These are phyloP conservation scores for Senecio squalidus DNA, from an alignment of 140 eudicot genomes.

Conservation along the genomic window DNA sequence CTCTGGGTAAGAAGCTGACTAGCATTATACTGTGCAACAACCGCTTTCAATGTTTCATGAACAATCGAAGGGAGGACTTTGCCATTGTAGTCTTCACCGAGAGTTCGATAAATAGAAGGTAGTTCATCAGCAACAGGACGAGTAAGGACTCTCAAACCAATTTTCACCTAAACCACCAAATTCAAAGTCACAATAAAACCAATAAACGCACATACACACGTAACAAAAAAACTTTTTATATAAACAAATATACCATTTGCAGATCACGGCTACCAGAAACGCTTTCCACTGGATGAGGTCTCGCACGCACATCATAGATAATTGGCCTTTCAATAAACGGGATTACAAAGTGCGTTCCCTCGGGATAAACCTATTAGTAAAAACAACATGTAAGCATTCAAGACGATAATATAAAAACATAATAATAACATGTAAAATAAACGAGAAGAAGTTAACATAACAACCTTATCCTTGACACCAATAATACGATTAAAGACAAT, in stretches of 20 bases:
- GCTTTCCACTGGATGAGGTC: slow-evolving; percentile 69
- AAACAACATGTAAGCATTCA: neutral
- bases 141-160: slow-evolving; percentile 10
- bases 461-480: slow-evolving; percentile 52
- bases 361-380: slow-evolving; percentile 9
- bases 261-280: slow-evolving; percentile 78
- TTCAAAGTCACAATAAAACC: neutral
- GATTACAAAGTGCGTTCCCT: slow-evolving; percentile 61
- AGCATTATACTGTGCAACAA: slow-evolving; percentile 78
- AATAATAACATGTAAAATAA: neutral
- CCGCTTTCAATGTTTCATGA: slow-evolving; percentile 72
- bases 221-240: neutral
- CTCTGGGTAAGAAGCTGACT: slow-evolving; percentile 81
- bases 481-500: slow-evolving; percentile 62
- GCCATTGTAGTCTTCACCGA: slow-evolving; percentile 65
- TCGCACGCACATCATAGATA: slow-evolving; percentile 78
- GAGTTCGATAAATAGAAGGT: slow-evolving; percentile 33
- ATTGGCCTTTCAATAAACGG: slow-evolving; percentile 81
- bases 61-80: slow-evolving; percentile 71
- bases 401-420: neutral
- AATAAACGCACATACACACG: neutral
- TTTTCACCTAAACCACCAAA: slow-evolving; percentile 12
- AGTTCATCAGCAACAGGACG: slow-evolving; percentile 13
- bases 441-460: neutral
- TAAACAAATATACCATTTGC: slow-evolving; percentile 47